A percentile compares a stretch with the other conserved stretches of the same genome.
phyloP scores from a whole-genome alignment of 1,284 basidiomycete species.

The Ceratobasidium sp. region DNA sequence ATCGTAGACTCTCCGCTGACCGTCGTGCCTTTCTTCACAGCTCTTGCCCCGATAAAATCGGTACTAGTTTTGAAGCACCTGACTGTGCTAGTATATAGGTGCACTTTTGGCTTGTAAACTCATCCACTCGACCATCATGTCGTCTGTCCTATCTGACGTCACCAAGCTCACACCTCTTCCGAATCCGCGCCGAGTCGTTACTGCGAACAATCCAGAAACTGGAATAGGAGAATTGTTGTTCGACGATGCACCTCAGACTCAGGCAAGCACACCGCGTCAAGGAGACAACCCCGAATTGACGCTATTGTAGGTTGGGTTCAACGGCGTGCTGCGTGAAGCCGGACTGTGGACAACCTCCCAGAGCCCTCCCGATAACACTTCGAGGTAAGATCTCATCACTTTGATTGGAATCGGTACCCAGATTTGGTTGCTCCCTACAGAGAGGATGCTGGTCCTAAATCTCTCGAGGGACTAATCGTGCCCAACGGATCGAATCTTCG shows the following conservation, averaged over 20 bases:
- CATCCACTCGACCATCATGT: too few relatives aligned
- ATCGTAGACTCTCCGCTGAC: not conserved
- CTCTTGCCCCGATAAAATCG: not conserved
- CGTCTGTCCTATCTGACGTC: slow-evolving; percentile 10
- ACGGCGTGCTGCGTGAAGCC: slow-evolving; percentile 15
- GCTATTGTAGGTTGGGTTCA: slow-evolving; percentile 19
- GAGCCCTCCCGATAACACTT: slow-evolving; percentile 31
- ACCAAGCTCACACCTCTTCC: slow-evolving; percentile 46
- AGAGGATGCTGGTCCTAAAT: slow-evolving; percentile 15
- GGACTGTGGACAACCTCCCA: slow-evolving; percentile 33
- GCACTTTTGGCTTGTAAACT: too few relatives aligned
- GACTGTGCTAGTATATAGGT: too few relatives aligned
- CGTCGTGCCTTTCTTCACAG: not conserved
- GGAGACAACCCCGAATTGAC: not conserved
- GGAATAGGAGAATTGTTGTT: slow-evolving; percentile 21
- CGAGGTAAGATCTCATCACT: not conserved
- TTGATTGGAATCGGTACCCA: not conserved
- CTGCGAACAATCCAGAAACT: slow-evolving; percentile 53
- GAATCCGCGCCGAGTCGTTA: slow-evolving; percentile 59
- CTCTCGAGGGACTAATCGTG: slow-evolving; percentile 48
- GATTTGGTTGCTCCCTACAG: not conserved
- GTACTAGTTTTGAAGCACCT: too few relatives aligned
- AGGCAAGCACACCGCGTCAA: not conserved
- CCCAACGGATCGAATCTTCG: slow-evolving; percentile 59
- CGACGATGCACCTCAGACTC: slow-evolving; percentile 17